Conservation (phyloP, 805 yeast species). For the Candida coleopterorum region DNA sequence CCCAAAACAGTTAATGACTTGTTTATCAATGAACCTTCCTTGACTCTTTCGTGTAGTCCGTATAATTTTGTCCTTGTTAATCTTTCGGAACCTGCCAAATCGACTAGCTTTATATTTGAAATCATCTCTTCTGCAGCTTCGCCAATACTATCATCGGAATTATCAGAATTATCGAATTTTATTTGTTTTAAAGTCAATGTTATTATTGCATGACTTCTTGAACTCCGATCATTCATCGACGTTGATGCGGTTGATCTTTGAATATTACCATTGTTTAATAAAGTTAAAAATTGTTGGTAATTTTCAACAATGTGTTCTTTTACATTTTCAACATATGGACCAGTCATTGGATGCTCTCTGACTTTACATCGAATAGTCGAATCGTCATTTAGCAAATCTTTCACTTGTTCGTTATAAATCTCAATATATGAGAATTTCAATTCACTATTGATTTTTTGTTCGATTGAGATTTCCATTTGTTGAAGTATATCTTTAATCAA, state of each 20-base stretch:
- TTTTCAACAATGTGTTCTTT: slow-evolving; percentile 46
- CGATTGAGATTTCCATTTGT: slow-evolving; percentile 32
- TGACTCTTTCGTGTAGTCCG: slow-evolving; percentile 48
- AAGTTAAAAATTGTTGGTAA: slow-evolving; percentile 45
- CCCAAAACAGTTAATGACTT: slow-evolving; percentile 76
- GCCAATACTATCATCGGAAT: slow-evolving; percentile 25
- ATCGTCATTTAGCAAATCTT: slow-evolving; percentile 47
- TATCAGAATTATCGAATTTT: slow-evolving; percentile 25
- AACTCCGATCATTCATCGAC: slow-evolving; percentile 64
- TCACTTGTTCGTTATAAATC: slow-evolving; percentile 72
- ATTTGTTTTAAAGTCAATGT: slow-evolving; percentile 60
- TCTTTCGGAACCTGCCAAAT: slow-evolving; percentile 81
- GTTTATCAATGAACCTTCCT: slow-evolving; percentile 76
- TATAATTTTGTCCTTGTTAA: slow-evolving; percentile 58
- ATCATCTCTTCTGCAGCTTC: slow-evolving; percentile 44
- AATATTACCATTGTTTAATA: slow-evolving; percentile 47
- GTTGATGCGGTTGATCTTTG: slow-evolving; percentile 70
- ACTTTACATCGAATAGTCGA: slow-evolving; percentile 37
- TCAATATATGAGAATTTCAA: slow-evolving; percentile 60
- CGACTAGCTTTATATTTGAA: slow-evolving; percentile 67
- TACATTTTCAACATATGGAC: slow-evolving; percentile 71
- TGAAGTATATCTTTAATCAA: slow-evolving; percentile 52
- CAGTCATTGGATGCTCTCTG: slow-evolving; percentile 60
- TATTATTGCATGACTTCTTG: slow-evolving; percentile 79
- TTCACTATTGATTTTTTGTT: slow-evolving; percentile 34